Percentiles rank a stretch among this genome's conserved stretches.
phyloP scores from a whole-genome alignment of 108 stramenopile genomes.

The Nannochloropsis salina region DNA sequence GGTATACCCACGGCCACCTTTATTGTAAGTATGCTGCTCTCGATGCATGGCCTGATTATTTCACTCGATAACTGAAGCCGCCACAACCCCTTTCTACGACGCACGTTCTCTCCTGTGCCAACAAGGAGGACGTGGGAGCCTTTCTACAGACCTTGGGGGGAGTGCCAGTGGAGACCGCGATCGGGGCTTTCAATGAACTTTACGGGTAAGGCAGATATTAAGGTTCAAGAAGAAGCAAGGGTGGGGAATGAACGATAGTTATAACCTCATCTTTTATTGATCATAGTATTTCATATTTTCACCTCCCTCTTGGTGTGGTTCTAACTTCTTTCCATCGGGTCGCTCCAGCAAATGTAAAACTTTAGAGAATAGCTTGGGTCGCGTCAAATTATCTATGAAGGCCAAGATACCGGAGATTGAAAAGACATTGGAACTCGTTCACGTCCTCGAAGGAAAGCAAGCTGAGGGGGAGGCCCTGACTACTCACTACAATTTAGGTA shows the following conservation, averaged over 20 bases:
- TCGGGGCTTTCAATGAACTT: conserved; percentile 57
- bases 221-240: not conserved
- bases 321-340: not conserved
- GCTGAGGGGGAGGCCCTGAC: conserved; percentile 58
- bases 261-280: not conserved
- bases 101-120: not conserved
- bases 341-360: conserved; percentile 43
- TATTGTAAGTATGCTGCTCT: conserved; percentile 47
- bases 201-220: conserved; percentile 43
- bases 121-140: conserved; percentile 50
- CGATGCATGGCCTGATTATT: not conserved
- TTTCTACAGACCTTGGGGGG: conserved; percentile 43
- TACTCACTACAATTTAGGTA: conserved; percentile 73
- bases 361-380: conserved; percentile 52
- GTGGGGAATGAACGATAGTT: not conserved
- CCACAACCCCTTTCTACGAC: conserved; percentile 20
- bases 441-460: conserved; percentile 46
- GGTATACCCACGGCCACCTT: conserved; percentile 54
- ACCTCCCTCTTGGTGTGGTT: not conserved
- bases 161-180: conserved; percentile 50
- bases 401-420: conserved; percentile 56
- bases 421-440: conserved; percentile 53
- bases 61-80: conserved; percentile 17
- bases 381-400: conserved; percentile 45
- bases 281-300: not conserved